A percentile compares a stretch with the other conserved stretches of the same genome.
phyloP scores from a whole-genome alignment of 352 stramenopile species.

The Phytopythium chamaehyphon region DNA sequence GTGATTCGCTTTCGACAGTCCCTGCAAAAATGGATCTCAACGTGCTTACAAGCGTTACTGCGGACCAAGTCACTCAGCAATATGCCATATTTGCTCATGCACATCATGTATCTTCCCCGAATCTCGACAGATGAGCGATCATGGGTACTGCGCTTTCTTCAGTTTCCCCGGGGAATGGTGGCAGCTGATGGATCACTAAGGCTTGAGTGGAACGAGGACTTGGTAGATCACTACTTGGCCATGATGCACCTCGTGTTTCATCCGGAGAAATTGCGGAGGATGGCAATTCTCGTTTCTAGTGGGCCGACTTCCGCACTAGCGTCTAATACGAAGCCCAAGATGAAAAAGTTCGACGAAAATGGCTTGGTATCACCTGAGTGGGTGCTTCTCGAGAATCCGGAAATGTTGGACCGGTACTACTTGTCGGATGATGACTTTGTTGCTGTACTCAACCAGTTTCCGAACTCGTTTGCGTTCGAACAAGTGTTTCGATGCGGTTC shows the following conservation, averaged over 20 bases:
- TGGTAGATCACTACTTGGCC: conserved; percentile 82
- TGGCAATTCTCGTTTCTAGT: conserved; percentile 72
- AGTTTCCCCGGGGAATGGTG: conserved; percentile 74
- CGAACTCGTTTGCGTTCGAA: conserved; percentile 75
- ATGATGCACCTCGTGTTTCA: conserved; percentile 88
- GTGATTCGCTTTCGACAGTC: conserved; percentile 70
- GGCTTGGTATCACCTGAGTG: conserved; percentile 61
- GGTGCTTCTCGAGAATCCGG: conserved; percentile 81
- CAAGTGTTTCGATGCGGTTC: conserved; percentile 65
- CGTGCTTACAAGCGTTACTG: conserved; percentile 59
- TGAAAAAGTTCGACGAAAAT: conserved; percentile 26
- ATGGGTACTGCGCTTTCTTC: conserved; percentile 76
- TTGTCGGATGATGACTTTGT: conserved; percentile 85
- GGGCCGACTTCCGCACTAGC: conserved; percentile 26
- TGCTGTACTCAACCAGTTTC: conserved; percentile 81
- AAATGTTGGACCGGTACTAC: conserved; percentile 75
- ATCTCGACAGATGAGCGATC: conserved; percentile 75
- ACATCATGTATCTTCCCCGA: conserved; percentile 80
- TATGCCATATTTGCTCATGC: conserved; percentile 83
- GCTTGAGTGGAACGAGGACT: conserved; percentile 72
- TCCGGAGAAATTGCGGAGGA: conserved; percentile 67
- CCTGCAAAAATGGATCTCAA: conserved; percentile 79
- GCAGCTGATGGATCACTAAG: conserved; percentile 42
- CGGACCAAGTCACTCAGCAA: conserved; percentile 61
- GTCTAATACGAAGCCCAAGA: conserved; percentile 8